These are phyloP conservation scores for Zymoseptoria crescenta DNA, from an alignment of 2,329 filamentous ascomycete species.

Conservation along the genomic window DNA sequence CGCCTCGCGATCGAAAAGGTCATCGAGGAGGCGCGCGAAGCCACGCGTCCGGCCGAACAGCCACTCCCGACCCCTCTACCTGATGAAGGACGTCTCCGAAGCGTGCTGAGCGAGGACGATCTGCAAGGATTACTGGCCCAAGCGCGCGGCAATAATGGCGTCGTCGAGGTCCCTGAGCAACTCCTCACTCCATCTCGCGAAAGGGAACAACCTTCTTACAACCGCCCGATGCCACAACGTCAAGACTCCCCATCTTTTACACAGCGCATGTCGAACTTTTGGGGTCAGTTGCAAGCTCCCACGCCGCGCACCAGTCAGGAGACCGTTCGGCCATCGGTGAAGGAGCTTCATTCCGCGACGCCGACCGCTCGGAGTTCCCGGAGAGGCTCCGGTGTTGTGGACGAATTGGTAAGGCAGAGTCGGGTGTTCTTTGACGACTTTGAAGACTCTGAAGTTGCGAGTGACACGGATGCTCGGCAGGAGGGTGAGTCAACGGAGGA, in stretches of 20 bases:
- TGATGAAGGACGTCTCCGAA: slow-evolving; percentile 18
- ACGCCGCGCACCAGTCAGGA: slow-evolving; percentile 17
- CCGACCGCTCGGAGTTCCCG: slow-evolving; percentile 11
- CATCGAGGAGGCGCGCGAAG: slow-evolving; percentile 50
- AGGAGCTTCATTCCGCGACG: slow-evolving; percentile 5
- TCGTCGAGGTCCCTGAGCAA: slow-evolving; percentile 21
- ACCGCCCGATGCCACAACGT: slow-evolving; percentile 10
- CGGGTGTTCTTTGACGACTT: slow-evolving; percentile 41
- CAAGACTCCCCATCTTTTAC: slow-evolving; percentile 25
- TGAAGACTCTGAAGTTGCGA: slow-evolving; percentile 21
- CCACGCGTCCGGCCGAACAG: slow-evolving; percentile 28
- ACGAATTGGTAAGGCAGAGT: slow-evolving; percentile 40
- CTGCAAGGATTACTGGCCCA: slow-evolving; percentile 34
- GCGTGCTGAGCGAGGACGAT: slow-evolving; percentile 41
- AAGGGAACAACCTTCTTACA: slow-evolving; percentile 6
- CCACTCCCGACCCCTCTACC: slow-evolving; percentile 25
- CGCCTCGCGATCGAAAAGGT: slow-evolving; percentile 72
- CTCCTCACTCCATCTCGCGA: slow-evolving; percentile 17
- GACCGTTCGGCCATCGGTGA: slow-evolving; percentile 12
- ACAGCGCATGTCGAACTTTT: slow-evolving; percentile 26
- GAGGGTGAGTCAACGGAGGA: neutral
- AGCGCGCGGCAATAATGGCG: slow-evolving; percentile 25
- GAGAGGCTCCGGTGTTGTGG: slow-evolving; percentile 31
- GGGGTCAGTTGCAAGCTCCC: slow-evolving; percentile 15
- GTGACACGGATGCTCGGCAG: neutral